Evolutionary conservation across 179 eudicot genomes (phyloP), one percentile per base, ranked within the genome.

Genomic region (Beta macrorhiza): DNA sequence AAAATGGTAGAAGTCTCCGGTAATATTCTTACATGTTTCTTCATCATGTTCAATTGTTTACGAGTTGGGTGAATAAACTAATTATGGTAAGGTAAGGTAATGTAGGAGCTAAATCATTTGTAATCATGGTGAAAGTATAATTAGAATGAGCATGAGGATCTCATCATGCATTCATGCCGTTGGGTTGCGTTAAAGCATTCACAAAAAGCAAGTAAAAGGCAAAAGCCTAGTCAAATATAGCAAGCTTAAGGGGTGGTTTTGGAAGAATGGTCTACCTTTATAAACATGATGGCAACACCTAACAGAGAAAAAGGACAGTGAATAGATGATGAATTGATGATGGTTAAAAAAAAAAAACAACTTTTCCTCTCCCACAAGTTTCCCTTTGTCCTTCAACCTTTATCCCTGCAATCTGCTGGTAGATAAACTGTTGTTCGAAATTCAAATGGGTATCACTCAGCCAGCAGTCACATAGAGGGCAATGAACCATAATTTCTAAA

Each of bases 111-210:
- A 53, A 74, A 80, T 64, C 16, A 74, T 74, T 52, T 53, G 29
- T 9, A 10, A 73, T 80, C 5, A 74, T 74, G 83, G 72, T 65
- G 49, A 59, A 42, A 58, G 55, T 45, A 57, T 61, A 29, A 72
- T 72, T 61, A 80, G 63, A 74, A 57, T 25, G n/a, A 75, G 75
- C 75, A 67, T 75, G 79, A 57, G 47, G 19, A 67, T 4, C 4
- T 57, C 49, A 81, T 81, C 64, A 74, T 73, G 63, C 55, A 74
- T 73, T 44, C 55, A 58, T 37, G 47, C 25, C 68, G 79, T 81
- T 67, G 83, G 69, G 78, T 56, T 67, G 83, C 69, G 75, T 56
- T 57, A 56, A 75, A 75, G 79, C 69, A 16, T 22, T 75, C 37
- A 56, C 22, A 67, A 75, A 75, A 81, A 81, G 79, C 67, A 67